Percentiles rank a stretch among this genome's conserved stretches.
Evolutionary conservation across 116 monocot genomes (phyloP).

Genomic region (Dioscorea cayenensis): DNA sequence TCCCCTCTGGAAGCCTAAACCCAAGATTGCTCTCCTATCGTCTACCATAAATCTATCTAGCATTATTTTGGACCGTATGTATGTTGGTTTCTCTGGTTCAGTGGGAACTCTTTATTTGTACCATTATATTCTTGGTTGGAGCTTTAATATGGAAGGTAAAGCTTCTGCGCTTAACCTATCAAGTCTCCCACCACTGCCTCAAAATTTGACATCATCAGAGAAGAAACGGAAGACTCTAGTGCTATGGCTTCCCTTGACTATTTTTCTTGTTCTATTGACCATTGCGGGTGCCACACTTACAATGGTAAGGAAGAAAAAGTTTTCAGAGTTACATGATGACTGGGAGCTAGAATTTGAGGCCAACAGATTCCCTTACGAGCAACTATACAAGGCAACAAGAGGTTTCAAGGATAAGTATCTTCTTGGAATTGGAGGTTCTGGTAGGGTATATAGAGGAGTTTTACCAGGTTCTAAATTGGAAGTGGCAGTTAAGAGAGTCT

Average conservation of each 20-base stretch:
- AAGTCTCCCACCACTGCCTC: slow-evolving; percentile 22
- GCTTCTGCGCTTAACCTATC: slow-evolving; percentile 16
- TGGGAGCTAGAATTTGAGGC: slow-evolving; percentile 10
- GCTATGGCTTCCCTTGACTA: not conserved
- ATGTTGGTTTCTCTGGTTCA: slow-evolving; percentile 17
- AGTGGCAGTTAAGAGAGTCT: slow-evolving; percentile 31
- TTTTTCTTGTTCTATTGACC: not conserved
- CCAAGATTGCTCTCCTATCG: slow-evolving; percentile 18
- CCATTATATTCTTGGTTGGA: slow-evolving; percentile 41
- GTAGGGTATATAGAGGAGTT: slow-evolving; percentile 29
- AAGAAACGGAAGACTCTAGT: not conserved
- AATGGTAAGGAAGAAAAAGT: not conserved
- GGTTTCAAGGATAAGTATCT: slow-evolving; percentile 24
- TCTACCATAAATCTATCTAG: slow-evolving; percentile 9
- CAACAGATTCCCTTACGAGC: slow-evolving; percentile 26
- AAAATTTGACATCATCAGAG: not conserved
- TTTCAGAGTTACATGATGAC: slow-evolving; percentile 3
- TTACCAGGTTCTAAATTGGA: slow-evolving; percentile 22
- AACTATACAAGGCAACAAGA: slow-evolving; percentile 21
- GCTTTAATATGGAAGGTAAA: slow-evolving; percentile 24
- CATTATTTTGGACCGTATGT: slow-evolving; percentile 16
- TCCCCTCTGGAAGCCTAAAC: slow-evolving; percentile 18
- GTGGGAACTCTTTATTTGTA: slow-evolving; percentile 2
- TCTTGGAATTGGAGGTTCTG: slow-evolving; percentile 31
- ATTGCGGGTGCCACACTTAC: not conserved